Evolutionary conservation across 2,329 filamentous ascomycete species (phyloP).

Genomic region (Fusarium keratoplasticum): DNA sequence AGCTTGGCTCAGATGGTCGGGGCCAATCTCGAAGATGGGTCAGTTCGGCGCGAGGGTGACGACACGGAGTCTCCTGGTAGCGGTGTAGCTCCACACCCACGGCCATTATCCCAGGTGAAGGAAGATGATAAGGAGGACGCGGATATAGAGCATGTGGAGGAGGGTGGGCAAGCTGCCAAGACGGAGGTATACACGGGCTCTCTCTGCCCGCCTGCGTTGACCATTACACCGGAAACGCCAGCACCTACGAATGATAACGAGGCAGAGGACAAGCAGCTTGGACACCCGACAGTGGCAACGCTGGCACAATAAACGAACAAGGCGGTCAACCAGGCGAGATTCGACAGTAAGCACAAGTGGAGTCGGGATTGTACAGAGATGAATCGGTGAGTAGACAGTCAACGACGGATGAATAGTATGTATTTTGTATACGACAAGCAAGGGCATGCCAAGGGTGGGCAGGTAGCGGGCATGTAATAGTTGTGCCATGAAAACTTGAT

Average conservation of each 20-base stretch:
- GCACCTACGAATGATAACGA: slow-evolving; percentile 48
- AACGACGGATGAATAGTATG: slow-evolving; percentile 21
- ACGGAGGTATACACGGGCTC: slow-evolving; percentile 3
- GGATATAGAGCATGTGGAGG: slow-evolving; percentile 48
- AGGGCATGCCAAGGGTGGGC: slow-evolving; percentile 8
- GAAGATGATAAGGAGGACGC: slow-evolving; percentile 53
- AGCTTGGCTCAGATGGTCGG: slow-evolving; percentile 89
- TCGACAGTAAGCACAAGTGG: slow-evolving; percentile 45
- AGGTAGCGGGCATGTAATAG: slow-evolving; percentile 25
- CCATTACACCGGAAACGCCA: slow-evolving; percentile 64
- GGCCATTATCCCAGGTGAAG: slow-evolving; percentile 52
- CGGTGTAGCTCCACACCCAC: slow-evolving; percentile 24
- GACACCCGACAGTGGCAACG: slow-evolving; percentile 53
- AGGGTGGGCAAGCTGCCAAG: slow-evolving; percentile 1
- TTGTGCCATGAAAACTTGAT: slow-evolving; percentile 21
- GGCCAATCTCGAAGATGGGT: slow-evolving; percentile 64
- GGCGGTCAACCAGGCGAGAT: background rate
- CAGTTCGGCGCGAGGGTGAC: slow-evolving; percentile 47
- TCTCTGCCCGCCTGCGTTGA: slow-evolving; percentile 54
- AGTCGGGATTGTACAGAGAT: slow-evolving; percentile 10
- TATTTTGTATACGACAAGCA: slow-evolving; percentile 42
- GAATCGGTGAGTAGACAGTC: background rate
- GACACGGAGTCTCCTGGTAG: slow-evolving; percentile 39
- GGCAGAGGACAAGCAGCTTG: slow-evolving; percentile 58
- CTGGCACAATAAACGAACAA: slow-evolving; percentile 2